Percentiles rank a stretch among this genome's conserved stretches.
Conservation (phyloP, 768 basidiomycete genomes). For the Pleurotus giganteus region DNA sequence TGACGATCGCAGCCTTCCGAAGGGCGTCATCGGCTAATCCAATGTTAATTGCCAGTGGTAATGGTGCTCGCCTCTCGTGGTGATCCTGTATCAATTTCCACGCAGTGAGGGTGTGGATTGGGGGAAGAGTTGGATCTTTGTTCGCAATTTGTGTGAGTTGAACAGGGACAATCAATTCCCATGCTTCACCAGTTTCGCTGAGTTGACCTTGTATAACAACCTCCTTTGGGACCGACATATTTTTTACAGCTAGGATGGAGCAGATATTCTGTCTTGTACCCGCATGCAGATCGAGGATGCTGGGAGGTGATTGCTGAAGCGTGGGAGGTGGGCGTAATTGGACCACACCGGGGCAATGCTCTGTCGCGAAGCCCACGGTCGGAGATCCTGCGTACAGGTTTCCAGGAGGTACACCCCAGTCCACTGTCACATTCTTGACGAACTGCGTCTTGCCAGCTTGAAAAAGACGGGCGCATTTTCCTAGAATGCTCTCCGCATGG, state of each 20-base stretch:
- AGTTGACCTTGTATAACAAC: conserved; percentile 34
- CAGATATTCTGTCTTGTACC: conserved; percentile 33
- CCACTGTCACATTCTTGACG: conserved; percentile 43
- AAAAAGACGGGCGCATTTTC: conserved; percentile 48
- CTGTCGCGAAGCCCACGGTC: conserved; percentile 18
- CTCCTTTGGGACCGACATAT: conserved; percentile 25
- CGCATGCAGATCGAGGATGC: conserved; percentile 31
- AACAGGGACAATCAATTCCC: conserved; percentile 30
- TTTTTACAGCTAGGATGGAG: conserved; percentile 29
- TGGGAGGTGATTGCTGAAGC: conserved; percentile 34
- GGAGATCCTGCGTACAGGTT: conserved; percentile 8
- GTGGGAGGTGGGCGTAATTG: conserved; percentile 23
- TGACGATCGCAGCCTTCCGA: conserved; percentile 43
- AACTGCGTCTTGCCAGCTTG: conserved; percentile 47
- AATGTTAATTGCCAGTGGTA: conserved; percentile 24
- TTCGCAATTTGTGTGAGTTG: conserved; percentile 25
- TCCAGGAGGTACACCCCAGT: conserved; percentile 43
- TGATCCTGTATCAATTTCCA: conserved; percentile 53
- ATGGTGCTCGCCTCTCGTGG: conserved; percentile 31
- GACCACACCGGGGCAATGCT: conserved; percentile 13
- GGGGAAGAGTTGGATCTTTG: conserved; percentile 28
- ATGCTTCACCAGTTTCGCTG: conserved; percentile 27
- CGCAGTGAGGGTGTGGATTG: conserved; percentile 56
- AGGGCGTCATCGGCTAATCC: conserved; percentile 30
- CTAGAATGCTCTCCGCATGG: conserved; percentile 41